phyloP scores from a whole-genome alignment of 768 basidiomycete species.

The Lyophyllum shimeji region DNA sequence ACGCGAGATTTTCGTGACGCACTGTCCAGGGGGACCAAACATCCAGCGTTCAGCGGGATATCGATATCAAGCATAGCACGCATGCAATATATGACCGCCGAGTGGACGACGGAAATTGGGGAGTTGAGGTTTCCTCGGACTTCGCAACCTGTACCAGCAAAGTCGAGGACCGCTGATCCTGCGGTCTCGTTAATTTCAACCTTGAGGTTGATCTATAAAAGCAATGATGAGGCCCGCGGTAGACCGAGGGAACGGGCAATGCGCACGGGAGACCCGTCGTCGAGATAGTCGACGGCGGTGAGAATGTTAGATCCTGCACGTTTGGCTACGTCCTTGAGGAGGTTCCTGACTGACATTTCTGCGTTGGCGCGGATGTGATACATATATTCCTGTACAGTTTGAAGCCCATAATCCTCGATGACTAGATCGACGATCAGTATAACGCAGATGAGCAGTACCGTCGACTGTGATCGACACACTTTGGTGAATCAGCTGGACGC shows the following conservation, averaged over 20 bases:
- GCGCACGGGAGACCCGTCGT: conserved; percentile 82
- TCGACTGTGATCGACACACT: conserved; percentile 40
- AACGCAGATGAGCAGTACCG: background rate
- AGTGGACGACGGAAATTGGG: conserved; percentile 84
- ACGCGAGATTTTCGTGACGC: conserved; percentile 18
- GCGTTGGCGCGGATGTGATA: conserved; percentile 87
- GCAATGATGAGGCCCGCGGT: background rate
- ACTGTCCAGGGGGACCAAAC: conserved; percentile 85
- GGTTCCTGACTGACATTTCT: conserved; percentile 79
- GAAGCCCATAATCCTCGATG: conserved; percentile 81
- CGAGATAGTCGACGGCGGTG: conserved; percentile 78
- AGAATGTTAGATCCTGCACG: conserved; percentile 66
- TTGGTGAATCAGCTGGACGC: conserved; percentile 79
- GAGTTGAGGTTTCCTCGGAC: conserved; percentile 84
- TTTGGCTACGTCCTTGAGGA: conserved; percentile 74
- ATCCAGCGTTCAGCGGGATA: conserved; percentile 93
- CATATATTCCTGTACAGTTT: conserved; percentile 94
- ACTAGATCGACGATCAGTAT: conserved; percentile 40
- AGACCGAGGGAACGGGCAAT: background rate
- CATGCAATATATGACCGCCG: conserved; percentile 89
- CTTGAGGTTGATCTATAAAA: conserved; percentile 61
- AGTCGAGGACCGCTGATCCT: conserved; percentile 85
- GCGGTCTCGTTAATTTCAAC: conserved; percentile 74
- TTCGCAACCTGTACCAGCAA: conserved; percentile 80
- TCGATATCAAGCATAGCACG: conserved; percentile 82